phyloP scores from a whole-genome alignment of 2,329 filamentous ascomycete genomes.

The Alternaria longipes region DNA sequence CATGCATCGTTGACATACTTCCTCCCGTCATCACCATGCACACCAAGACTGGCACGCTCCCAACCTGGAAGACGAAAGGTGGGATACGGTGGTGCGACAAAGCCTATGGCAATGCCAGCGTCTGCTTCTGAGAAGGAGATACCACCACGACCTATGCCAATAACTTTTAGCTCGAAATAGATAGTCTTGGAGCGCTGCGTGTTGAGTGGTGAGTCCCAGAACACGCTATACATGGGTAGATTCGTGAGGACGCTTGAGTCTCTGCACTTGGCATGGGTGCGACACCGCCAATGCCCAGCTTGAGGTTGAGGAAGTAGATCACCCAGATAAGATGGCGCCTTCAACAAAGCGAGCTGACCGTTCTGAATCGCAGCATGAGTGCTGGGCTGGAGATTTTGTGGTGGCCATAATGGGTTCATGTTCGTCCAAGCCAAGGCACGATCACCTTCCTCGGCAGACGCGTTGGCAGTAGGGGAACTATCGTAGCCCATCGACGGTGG shows the following conservation, averaged over 20 bases:
- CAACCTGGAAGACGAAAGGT: slow-evolving; percentile 81
- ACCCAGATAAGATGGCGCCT: slow-evolving; percentile 42
- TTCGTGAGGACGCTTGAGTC: slow-evolving; percentile 74
- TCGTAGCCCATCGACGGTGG: slow-evolving; percentile 75
- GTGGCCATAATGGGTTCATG: slow-evolving; percentile 65
- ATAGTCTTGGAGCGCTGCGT: slow-evolving; percentile 63
- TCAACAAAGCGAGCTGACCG: slow-evolving; percentile 59
- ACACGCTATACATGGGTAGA: slow-evolving; percentile 72
- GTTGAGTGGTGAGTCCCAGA: slow-evolving; percentile 66
- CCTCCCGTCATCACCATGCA: slow-evolving; percentile 83
- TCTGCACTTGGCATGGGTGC: slow-evolving; percentile 53
- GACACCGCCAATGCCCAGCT: slow-evolving; percentile 55
- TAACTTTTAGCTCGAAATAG: slow-evolving; percentile 76
- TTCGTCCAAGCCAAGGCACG: slow-evolving; percentile 73
- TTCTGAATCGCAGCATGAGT: slow-evolving; percentile 60
- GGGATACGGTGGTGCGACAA: slow-evolving; percentile 77
- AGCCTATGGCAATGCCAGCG: slow-evolving; percentile 73
- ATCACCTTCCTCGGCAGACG: slow-evolving; percentile 69
- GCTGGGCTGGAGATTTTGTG: slow-evolving; percentile 60
- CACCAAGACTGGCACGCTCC: slow-evolving; percentile 77
- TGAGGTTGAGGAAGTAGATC: slow-evolving; percentile 58
- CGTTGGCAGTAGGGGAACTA: slow-evolving; percentile 73
- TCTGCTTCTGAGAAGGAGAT: slow-evolving; percentile 52
- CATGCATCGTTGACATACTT: slow-evolving; percentile 78
- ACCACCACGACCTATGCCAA: slow-evolving; percentile 51